Evolutionary conservation across 2,329 filamentous ascomycete genomes (phyloP), one percentile per base, ranked within the genome.

Genomic region (Lojkania enalia): DNA sequence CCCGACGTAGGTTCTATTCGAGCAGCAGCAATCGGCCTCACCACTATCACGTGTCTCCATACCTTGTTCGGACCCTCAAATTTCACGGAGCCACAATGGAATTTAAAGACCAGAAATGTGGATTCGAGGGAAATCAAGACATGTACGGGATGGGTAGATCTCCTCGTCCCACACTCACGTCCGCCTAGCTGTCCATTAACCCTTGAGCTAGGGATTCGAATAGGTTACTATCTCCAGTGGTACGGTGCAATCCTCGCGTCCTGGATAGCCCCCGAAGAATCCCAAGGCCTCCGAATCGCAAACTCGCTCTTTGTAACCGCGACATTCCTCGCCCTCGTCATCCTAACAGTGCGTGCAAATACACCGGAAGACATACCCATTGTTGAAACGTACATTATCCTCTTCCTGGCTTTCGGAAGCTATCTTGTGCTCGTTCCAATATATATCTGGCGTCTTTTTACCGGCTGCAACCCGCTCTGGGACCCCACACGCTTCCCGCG

Each of bases 181-280:
- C 30, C 9, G 30, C 15, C 30, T 16, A 33, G 30, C 30, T 27
- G 9, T 9, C n/a, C 25, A 9, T n/a, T 33, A 33, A 33, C 30
- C 7, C 16, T 6, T 16, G 9, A 33, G n/a, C n/a, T 16, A 40
- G 60, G 60, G 4, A 60, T 63, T 18, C 57, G 59, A 12, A 39
- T 62, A 14, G 58, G 58, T 16, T 43, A 59, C 30, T 63, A 63
- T 36, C 35, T 60, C 5, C 58, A 61, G 36, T 62, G 58, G 59
- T 32, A 57, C 16, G 54, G 55, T 7, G 45, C 49, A 5, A 51
- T 51, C 11, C 20, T 59, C 2, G 46, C 57, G 5, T 51, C 53
- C 23, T 52, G 46, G 13, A 36, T 61, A 13, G 39, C 57, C 9
- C 53, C 49, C 13, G 32, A 29, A 13, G 43, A 39, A 15, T 31